Evolutionary conservation across 257 asterid genomes (phyloP), one percentile per base, ranked within the genome.

Genomic region (Salvia miltiorrhiza): DNA sequence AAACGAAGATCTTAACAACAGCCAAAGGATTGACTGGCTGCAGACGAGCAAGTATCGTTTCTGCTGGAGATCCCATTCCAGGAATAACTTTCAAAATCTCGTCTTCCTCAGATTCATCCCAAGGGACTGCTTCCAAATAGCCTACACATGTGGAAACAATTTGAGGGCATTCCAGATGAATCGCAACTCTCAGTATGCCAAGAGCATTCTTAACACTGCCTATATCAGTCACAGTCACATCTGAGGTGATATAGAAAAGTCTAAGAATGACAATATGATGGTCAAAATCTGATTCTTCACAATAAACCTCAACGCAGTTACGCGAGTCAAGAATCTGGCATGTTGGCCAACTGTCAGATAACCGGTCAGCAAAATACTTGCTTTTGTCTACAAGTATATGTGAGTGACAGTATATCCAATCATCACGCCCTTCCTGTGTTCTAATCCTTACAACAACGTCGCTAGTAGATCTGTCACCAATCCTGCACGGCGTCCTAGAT

Each of bases 41-140:
- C 80, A 92, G 90, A 44, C 97, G 90, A 60, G 93, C 96, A 50
- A 92, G 95, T 48, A 90, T 67, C 0, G 76, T 70, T 41, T 84
- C 95, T 2, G 86, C 86, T 66, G 74, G 80, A 40, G 95, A 55
- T 30, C 97, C 97, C 96, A 92, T 75, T 72, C 67, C 28, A 0
- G 97, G 98, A 57, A 90, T 76, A 14, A 76, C 76, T 78, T 84
- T 85, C 67, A 90, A 73, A n/a, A 92, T 85, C 73, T 92, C 97
- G 48, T 93, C 99, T 59, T 93, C 97, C 74, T 93, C 97, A 0
- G 95, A 69, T 77, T 93, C 99, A 75, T 90, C 97, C 97, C 98
- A 93, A 4, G 96, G 95, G 52, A 88, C 92, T 3, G 97, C 95
- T 86, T 93, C 98, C 84, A 93, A 74, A 75, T 84, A 93, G 64